phyloP scores from a whole-genome alignment of 768 basidiomycete genomes.

The Boletus sp. region DNA sequence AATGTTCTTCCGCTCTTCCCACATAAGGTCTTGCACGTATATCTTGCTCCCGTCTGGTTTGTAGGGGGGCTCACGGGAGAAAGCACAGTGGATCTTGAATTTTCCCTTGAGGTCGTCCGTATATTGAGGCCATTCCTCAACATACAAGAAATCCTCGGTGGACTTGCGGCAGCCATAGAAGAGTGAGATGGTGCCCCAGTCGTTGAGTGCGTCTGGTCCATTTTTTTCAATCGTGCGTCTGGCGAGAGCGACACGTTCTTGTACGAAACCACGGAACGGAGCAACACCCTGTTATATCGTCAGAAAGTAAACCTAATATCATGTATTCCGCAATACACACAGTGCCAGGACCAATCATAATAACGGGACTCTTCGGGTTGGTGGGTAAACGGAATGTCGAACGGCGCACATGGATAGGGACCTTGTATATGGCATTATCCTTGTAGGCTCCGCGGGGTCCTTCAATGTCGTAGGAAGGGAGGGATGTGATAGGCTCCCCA shows the following conservation, averaged over 20 bases:
- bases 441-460: conserved; percentile 88
- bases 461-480: conserved; percentile 80
- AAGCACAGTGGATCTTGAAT: conserved; percentile 83
- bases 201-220: conserved; percentile 85
- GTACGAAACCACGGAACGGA: conserved; percentile 98
- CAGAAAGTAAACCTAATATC: background rate
- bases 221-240: conserved; percentile 95
- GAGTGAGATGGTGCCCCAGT: conserved; percentile 93
- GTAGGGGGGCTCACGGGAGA: conserved; percentile 85
- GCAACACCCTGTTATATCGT: conserved; percentile 76
- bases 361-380: conserved; percentile 95
- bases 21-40: conserved; percentile 97
- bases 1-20: conserved; percentile 80
- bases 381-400: conserved; percentile 97
- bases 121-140: conserved; percentile 93
- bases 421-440: conserved; percentile 67
- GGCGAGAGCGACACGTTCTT: conserved; percentile 95
- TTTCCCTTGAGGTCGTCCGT: conserved; percentile 84
- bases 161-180: conserved; percentile 96
- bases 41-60: conserved; percentile 92
- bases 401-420: conserved; percentile 91
- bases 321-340: conserved; percentile 46
- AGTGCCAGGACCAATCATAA: conserved; percentile 99
- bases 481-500: conserved; percentile 48
- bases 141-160: conserved; percentile 89